Base-by-base conservation (phyloP, 129 eudicot genomes). In the Logfia minima region DNA sequence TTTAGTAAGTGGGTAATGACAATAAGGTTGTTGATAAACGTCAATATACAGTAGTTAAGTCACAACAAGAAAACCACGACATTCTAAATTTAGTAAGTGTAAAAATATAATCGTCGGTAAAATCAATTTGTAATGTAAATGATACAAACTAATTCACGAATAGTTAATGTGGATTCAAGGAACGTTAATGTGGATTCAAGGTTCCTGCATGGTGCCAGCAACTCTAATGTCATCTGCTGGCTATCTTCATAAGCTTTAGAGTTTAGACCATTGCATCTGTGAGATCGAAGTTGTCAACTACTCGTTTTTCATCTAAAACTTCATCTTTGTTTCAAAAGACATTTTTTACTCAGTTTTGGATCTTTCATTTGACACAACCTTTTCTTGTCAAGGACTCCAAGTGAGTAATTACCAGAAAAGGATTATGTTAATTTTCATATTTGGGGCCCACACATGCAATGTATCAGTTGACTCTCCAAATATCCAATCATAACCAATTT, bases 141-240 rank as follows among this genome's bases (percentile, higher is more conserved):
- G 24, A 23, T 23, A 23, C 24, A 23, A 23, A 23, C 24, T 23
- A 23, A 23, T 23, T 23, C 24, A 23, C 24, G 0, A 23, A 1
- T 23, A 23, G 24, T 23, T 23, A 23, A 23, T 23, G 24, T 24
- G 79, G 41, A 18, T 28, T 66, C 84, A n/a, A n/a, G n/a, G n/a
- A n/a, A n/a, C n/a, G n/a, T n/a, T n/a, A n/a, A n/a, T n/a, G n/a
- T n/a, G n/a, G n/a, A n/a, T n/a, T n/a, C n/a, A n/a, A 84, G 87
- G 84, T 64, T 86, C 64, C 59, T 78, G 71, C 73, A 84, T 88
- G 88, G 77, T 79, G 52, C 73, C 82, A 60, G 75, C 78, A 52
- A 41, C 53, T 74, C 77, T 60, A 67, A 69, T 78, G 86, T 80
- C 79, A 78, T 71, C 77, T 69, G 28, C 37, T 68, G 77, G 71